phyloP scores from a whole-genome alignment of 2,329 filamentous ascomycete species.

The Nigrograna mackinnonii region DNA sequence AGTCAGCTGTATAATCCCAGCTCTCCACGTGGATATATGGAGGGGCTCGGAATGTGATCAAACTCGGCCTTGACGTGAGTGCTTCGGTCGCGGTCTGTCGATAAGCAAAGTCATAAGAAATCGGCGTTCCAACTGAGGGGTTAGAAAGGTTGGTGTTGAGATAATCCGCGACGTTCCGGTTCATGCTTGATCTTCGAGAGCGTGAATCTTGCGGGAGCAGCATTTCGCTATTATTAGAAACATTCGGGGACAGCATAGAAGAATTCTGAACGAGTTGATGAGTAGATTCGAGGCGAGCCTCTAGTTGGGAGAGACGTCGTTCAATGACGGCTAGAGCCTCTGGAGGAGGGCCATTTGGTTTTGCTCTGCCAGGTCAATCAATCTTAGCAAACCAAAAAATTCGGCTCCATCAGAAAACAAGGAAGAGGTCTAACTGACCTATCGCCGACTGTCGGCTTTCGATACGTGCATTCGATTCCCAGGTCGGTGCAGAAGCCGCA shows the following conservation, averaged over 20 bases:
- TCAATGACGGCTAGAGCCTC: conserved; percentile 25
- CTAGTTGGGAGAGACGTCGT: conserved; percentile 23
- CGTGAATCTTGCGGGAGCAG: conserved; percentile 7
- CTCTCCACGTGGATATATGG: conserved; percentile 25
- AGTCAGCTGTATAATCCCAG: conserved; percentile 31
- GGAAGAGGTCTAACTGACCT: conserved; percentile 17
- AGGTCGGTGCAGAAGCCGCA: conserved; percentile 31
- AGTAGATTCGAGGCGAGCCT: conserved; percentile 21
- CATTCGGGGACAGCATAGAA: conserved; percentile 18
- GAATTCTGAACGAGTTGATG: conserved; percentile 18
- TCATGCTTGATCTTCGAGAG: conserved; percentile 20
- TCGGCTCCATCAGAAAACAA: too few species aligned
- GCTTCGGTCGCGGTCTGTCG: conserved; percentile 28
- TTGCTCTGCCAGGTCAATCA: conserved; percentile 8
- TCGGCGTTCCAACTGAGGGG: conserved; percentile 15
- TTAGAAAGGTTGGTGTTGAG: conserved; percentile 13
- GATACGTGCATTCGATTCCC: conserved; percentile 31
- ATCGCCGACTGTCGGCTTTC: conserved; percentile 24
- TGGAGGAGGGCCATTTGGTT: conserved; percentile 13
- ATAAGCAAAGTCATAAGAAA: conserved; percentile 26
- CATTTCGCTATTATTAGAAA: conserved; percentile 16
- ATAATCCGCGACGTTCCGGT: conserved; percentile 15
- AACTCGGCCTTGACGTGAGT: conserved; percentile 23
- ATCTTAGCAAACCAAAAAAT: background rate
- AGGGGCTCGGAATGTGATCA: conserved; percentile 23